These are phyloP conservation scores for Erythrobasidium yunnanense DNA, from an alignment of 768 basidiomycete species.

Conservation along the genomic window DNA sequence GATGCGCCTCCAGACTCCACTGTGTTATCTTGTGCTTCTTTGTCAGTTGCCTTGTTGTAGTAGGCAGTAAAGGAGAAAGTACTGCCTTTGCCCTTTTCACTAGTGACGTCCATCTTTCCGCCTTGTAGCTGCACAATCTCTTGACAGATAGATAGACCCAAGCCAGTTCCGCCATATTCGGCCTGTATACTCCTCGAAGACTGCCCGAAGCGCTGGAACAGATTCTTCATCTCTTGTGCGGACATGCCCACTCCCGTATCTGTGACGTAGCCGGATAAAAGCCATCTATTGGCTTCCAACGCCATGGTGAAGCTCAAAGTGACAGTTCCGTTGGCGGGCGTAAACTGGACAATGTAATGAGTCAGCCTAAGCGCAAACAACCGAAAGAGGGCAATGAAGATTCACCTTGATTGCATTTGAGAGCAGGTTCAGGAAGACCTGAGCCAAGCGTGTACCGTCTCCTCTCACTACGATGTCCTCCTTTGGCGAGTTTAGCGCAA, in stretches of 20 bases:
- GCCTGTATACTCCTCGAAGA: constrained; percentile 14
- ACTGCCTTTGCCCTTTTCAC: constrained; percentile 12
- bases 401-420: constrained; percentile 17
- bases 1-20: not conserved
- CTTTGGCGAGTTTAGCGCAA: not conserved
- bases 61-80: constrained; percentile 16
- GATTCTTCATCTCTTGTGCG: constrained; percentile 5
- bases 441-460: constrained; percentile 14
- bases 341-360: not conserved
- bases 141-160: constrained; percentile 15
- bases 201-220: constrained; percentile 16
- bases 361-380: too few species aligned
- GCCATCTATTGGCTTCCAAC: not conserved
- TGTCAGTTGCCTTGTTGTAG: constrained; percentile 3
- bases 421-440: constrained; percentile 22
- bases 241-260: constrained; percentile 22
- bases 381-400: not conserved
- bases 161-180: constrained; percentile 18
- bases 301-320: not conserved
- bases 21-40: not conserved
- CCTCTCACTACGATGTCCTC: constrained; percentile 17
- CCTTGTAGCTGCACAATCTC: constrained; percentile 18
- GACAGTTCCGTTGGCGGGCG: not conserved
- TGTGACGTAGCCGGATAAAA: not conserved
- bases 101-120: constrained; percentile 11